Evolutionary conservation across 164 flowering plant species (phyloP).

Genomic region (Vitis amurensis): DNA sequence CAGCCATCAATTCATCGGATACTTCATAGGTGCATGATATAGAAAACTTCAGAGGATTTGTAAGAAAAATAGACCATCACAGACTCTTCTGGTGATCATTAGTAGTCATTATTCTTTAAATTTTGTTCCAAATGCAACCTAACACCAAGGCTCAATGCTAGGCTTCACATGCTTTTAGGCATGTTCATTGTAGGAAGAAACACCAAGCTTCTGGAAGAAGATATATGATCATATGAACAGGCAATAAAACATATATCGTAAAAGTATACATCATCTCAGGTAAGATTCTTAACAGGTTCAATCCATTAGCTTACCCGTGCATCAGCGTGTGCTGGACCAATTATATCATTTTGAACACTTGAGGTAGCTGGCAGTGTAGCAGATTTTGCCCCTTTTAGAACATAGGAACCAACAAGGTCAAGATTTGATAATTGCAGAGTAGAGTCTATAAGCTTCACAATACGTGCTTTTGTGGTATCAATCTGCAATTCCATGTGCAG

Average conservation of each 20-base stretch:
- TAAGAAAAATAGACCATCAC: neutral
- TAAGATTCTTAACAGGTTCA: neutral
- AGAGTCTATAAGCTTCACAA: slow-evolving; percentile 66
- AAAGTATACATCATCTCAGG: neutral
- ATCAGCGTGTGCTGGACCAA: slow-evolving; percentile 69
- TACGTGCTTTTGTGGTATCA: slow-evolving; percentile 59
- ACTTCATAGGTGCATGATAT: neutral
- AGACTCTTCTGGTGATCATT: neutral
- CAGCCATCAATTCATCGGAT: neutral
- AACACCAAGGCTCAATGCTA: neutral
- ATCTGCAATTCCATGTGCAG: slow-evolving; percentile 50
- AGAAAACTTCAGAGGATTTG: neutral
- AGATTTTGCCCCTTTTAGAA: slow-evolving; percentile 59
- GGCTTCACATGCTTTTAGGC: neutral
- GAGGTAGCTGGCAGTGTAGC: slow-evolving; percentile 52
- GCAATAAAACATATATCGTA: neutral
- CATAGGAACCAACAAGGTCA: slow-evolving; percentile 67
- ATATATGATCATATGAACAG: neutral
- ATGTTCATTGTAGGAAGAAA: too few relatives aligned
- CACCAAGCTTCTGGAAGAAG: too few relatives aligned
- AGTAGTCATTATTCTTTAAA: neutral
- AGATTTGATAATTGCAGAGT: slow-evolving; percentile 81
- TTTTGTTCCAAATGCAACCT: neutral
- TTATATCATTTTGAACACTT: slow-evolving; percentile 65
- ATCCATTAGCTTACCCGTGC: slow-evolving; percentile 52